These are phyloP conservation scores for Trichoderma citrinoviride DNA, from an alignment of 2,329 filamentous ascomycete species.

Conservation along the genomic window DNA sequence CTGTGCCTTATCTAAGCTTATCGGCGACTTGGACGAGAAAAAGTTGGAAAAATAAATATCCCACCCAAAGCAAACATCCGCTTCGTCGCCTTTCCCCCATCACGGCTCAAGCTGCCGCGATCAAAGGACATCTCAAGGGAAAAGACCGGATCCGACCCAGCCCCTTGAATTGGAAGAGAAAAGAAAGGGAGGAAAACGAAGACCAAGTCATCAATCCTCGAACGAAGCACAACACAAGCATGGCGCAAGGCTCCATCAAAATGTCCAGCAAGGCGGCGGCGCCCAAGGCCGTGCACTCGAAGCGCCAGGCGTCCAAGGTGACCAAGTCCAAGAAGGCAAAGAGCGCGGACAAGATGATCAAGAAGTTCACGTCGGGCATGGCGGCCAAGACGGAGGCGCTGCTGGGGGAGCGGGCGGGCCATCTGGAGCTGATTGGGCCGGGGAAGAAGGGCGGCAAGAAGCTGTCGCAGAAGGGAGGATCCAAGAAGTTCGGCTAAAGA, in stretches of 20 bases:
- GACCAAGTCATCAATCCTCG: not conserved
- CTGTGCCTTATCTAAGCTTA: conserved; percentile 1
- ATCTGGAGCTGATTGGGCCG: conserved; percentile 58
- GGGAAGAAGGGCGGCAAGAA: conserved; percentile 49
- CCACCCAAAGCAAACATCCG: not conserved
- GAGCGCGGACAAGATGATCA: conserved; percentile 52
- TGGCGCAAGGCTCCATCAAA: conserved; percentile 57
- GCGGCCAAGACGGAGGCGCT: conserved; percentile 55
- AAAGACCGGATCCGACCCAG: too few species aligned
- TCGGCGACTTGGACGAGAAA: not conserved
- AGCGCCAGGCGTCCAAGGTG: conserved; percentile 45
- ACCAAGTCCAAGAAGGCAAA: conserved; percentile 49
- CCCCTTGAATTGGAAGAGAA: not conserved
- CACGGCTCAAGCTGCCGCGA: not conserved
- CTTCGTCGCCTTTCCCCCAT: not conserved
- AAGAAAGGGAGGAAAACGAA: not conserved
- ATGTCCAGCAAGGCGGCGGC: conserved; percentile 43
- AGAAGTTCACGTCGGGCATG: conserved; percentile 55
- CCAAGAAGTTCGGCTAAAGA: conserved; percentile 54
- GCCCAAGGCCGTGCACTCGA: conserved; percentile 42
- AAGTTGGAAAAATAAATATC: not conserved
- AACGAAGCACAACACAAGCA: conserved; percentile 31
- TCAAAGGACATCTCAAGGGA: not conserved
- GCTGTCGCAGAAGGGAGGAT: conserved; percentile 46
- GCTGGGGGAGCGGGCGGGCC: conserved; percentile 57